phyloP scores from a whole-genome alignment of 2,329 filamentous ascomycete genomes.

The Rugonectria rugulosa region DNA sequence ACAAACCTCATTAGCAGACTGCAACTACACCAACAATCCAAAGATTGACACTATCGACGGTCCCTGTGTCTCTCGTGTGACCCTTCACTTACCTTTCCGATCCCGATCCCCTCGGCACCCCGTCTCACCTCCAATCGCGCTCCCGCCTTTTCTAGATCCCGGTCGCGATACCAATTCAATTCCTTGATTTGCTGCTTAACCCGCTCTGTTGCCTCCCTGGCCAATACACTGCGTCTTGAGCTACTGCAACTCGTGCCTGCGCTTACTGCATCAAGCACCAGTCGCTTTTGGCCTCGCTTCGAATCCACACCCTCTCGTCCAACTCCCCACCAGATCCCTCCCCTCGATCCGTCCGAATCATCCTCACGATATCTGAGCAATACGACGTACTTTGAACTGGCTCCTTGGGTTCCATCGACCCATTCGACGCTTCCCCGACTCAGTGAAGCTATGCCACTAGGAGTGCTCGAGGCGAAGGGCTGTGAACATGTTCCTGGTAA shows the following conservation, averaged over 20 bases:
- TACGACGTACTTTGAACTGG: constrained; percentile 13
- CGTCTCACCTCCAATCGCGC: no score
- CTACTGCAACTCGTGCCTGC: background rate
- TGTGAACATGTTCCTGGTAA: constrained; percentile 78
- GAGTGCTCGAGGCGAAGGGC: constrained; percentile 73
- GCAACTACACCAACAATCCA: no score
- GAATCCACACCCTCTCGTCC: background rate
- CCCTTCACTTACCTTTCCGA: background rate
- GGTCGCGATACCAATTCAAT: no score
- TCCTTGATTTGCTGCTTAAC: background rate
- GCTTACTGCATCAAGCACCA: background rate
- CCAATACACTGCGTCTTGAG: background rate
- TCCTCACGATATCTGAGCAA: constrained; percentile 6
- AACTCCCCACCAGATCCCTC: background rate
- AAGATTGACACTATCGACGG: no score
- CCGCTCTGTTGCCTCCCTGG: background rate
- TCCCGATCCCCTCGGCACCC: no score
- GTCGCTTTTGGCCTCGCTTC: background rate
- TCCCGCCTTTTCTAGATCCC: no score
- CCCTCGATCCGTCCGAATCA: background rate
- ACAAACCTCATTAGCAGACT: no score
- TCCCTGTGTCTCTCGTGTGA: no score
- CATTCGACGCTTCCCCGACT: constrained; percentile 19
- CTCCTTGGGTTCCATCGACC: constrained; percentile 20
- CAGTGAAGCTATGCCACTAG: constrained; percentile 55